Percentiles rank a stretch among this genome's conserved stretches.
phyloP scores from a whole-genome alignment of 2,329 filamentous ascomycete genomes.

The Emmonsiellopsis sp. region DNA sequence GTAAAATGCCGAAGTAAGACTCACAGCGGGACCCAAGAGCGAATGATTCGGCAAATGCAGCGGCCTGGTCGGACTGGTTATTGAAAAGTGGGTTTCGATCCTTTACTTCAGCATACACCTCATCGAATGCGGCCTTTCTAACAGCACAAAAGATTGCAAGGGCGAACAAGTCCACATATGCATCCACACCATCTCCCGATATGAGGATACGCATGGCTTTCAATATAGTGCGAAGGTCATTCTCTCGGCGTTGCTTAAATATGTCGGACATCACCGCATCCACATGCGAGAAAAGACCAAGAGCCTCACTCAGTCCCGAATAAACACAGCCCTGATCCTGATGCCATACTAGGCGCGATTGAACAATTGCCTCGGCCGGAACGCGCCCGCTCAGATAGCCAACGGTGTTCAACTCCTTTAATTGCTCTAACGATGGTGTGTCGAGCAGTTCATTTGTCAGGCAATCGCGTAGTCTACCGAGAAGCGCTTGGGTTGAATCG shows the following conservation, averaged over 20 bases:
- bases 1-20: conserved; percentile 49
- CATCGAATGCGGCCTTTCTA: conserved; percentile 48
- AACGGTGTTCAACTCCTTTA: conserved; percentile 29
- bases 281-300: conserved; percentile 31
- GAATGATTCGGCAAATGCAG: conserved; percentile 55
- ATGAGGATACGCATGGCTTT: conserved; percentile 27
- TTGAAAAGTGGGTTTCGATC: conserved; percentile 54
- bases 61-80: conserved; percentile 52
- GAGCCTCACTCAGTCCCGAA: conserved; percentile 23
- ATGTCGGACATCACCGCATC: conserved; percentile 21
- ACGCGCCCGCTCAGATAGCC: conserved; percentile 33
- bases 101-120: conserved; percentile 54
- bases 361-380: conserved; percentile 25
- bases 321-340: conserved; percentile 26
- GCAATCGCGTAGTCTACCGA: conserved; percentile 22
- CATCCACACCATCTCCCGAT: conserved; percentile 27
- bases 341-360: conserved; percentile 35
- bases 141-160: conserved; percentile 50
- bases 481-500: conserved; percentile 19
- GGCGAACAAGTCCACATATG: conserved; percentile 45
- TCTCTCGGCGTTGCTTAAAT: conserved; percentile 20
- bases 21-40: conserved; percentile 55
- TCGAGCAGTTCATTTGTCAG: conserved; percentile 28
- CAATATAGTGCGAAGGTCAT: conserved; percentile 29
- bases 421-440: conserved; percentile 28